Evolutionary conservation across 805 yeast species (phyloP), one percentile per base, ranked within the genome.

Genomic region (Starmerella sp.): DNA sequence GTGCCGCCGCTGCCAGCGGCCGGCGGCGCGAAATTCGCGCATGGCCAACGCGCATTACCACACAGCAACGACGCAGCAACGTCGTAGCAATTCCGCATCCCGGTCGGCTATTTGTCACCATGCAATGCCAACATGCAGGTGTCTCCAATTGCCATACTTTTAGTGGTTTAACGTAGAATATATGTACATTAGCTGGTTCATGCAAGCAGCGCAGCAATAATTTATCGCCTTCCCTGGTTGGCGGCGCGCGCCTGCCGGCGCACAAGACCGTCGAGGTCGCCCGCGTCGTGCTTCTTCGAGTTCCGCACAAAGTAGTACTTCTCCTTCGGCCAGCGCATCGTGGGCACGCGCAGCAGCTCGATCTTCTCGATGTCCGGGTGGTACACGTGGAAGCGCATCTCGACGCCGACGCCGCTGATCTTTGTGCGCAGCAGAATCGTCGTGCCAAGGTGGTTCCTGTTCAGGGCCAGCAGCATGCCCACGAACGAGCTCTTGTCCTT

Each of bases 231-330:
- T 42, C 45, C 45, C n/a, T 39, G 28, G 14, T 17, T 28, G 10
- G 34, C 34, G 7, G 48, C 37, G 30, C 66, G 57, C 48, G 64
- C 62, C 55, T 66, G 67, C 50, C 66, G 64, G 28, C 70, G 60
- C 41, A 68, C 63, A 39, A 65, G 67, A 13, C 66, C 60, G 49
- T 69, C 72, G 32, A 69, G 60, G 52, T 69, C 71, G 15, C 71
- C 71, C 11, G 67, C 72, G 56, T 69, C 72, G 54, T 67, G 66
- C 57, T 66, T 75, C 57, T 68, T 68, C 56, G 62, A 72, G 34
- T 69, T 84, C 73, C 96, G 84, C 66, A 93, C 84, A 71, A 87
- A 93, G 76, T 84, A 90, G 64, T 88, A 91, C 75, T 87, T 91
- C 71, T 81, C 80, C 78, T 95, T 81, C 59, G 77, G 75, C 75